A percentile compares a stretch with the other conserved stretches of the same genome.
phyloP scores from a whole-genome alignment of 139 green algal genomes.

The Chlamydomonas schloesseri region DNA sequence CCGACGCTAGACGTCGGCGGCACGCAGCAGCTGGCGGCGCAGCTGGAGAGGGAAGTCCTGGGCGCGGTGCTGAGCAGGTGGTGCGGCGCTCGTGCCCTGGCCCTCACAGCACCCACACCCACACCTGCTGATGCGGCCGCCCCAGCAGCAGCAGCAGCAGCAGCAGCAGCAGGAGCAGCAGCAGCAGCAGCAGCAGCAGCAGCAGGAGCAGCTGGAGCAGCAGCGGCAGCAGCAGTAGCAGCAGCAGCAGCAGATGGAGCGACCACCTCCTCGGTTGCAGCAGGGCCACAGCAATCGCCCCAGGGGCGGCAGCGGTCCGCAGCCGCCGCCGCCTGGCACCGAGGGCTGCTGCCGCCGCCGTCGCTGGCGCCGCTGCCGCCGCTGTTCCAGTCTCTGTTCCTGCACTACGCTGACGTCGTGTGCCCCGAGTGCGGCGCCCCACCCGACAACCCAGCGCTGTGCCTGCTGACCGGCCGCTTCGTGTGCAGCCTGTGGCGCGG shows the following conservation, averaged over 20 bases:
- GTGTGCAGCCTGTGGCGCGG: slow-evolving; percentile 48
- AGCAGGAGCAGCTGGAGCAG: too few species aligned
- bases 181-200: too few species aligned
- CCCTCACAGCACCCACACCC: not conserved
- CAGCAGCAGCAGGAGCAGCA: too few species aligned
- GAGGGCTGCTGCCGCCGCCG: slow-evolving; percentile 3
- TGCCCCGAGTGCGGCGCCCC: slow-evolving; percentile 39
- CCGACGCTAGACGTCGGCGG: too few species aligned
- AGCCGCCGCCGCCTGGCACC: not conserved
- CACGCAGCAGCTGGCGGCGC: too few species aligned
- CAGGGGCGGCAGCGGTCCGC: not conserved
- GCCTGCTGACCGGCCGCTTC: slow-evolving; percentile 47
- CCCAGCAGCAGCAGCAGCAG: too few species aligned
- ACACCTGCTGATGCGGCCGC: not conserved
- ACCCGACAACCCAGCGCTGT: slow-evolving; percentile 36
- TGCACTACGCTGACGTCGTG: not conserved
- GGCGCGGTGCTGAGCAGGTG: not conserved
- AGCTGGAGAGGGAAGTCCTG: slow-evolving; percentile 2
- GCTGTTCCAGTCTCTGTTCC: slow-evolving; percentile 45
- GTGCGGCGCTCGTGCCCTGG: slow-evolving; percentile 7
- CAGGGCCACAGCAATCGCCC: not conserved
- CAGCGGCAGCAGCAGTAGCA: too few species aligned
- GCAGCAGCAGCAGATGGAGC: not conserved
- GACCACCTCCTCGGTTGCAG: not conserved
- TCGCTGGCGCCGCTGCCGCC: slow-evolving; percentile 42